Percentiles rank a stretch among this genome's conserved stretches.
These are phyloP conservation scores for Mrakia frigida DNA, from an alignment of 768 basidiomycete genomes.

Conservation along the genomic window DNA sequence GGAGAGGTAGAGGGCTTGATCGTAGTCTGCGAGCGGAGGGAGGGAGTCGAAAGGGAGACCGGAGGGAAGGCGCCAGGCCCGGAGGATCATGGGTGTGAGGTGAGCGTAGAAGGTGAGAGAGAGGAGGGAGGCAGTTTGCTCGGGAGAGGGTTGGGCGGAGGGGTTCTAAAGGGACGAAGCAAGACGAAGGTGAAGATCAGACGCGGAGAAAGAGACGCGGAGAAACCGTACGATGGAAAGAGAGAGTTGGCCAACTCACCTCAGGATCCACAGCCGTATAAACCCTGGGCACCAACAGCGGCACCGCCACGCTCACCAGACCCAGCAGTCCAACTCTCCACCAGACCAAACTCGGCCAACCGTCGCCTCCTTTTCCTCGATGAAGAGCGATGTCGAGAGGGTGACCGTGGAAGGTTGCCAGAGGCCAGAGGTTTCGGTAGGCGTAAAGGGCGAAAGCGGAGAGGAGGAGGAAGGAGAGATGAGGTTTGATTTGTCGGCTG, in stretches of 20 bases:
- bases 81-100: slow-evolving; percentile 40
- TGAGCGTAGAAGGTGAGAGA: slow-evolving; percentile 13
- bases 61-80: slow-evolving; percentile 37
- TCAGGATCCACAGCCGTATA: not conserved
- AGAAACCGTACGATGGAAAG: not conserved
- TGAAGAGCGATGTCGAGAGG: slow-evolving; percentile 26
- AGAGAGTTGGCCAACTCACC: not conserved
- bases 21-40: slow-evolving; percentile 52
- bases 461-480: slow-evolving; percentile 16
- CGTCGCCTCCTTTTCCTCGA: slow-evolving; percentile 12
- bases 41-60: slow-evolving; percentile 43
- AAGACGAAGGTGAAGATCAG: too few species aligned
- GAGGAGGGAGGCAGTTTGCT: slow-evolving; percentile 9
- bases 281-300: not conserved
- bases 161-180: not conserved
- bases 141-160: not conserved
- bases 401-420: not conserved
- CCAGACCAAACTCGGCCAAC: slow-evolving; percentile 26
- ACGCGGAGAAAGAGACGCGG: not conserved
- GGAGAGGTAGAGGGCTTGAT: slow-evolving; percentile 41
- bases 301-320: not conserved
- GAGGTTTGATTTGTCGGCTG: slow-evolving; percentile 16
- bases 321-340: not conserved
- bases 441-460: slow-evolving; percentile 15
- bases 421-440: slow-evolving; percentile 23